Evolutionary conservation across 345 rosid species (phyloP), one percentile per base, ranked within the genome.

Genomic region (Turnera subulata): DNA sequence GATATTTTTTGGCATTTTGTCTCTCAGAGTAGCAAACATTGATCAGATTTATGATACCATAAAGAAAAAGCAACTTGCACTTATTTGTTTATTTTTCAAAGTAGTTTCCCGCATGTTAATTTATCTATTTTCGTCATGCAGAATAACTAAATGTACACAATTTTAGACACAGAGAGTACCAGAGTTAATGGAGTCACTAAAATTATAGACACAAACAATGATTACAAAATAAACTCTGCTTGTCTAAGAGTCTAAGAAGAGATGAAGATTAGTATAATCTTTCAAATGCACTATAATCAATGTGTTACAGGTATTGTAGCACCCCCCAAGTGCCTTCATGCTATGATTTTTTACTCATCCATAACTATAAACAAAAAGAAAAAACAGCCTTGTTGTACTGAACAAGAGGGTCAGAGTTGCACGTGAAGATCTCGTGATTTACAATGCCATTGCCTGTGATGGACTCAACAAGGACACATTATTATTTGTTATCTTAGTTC

Each of bases 381-480:
- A 23, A 12, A 39, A n/a, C 55, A 46, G 68, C 18, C 38, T 61
- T 56, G 63, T 55, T 56, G 66, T 53, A 60, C 60, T 72, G 73
- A 68, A 62, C 76, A 67, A 69, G 66, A 58, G 70, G 86, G 80
- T 74, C 83, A 74, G 86, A 80, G 52, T 69, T 77, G 86, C 97
- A 91, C 94, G 97, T 91, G 97, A 85, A 66, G 67, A 56, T 70
- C 86, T 82, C 79, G 95, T 82, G 82, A 77, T 82, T 82, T 76
- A 65, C 83, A 68, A 78, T 37, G 59, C 48, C 67, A 52, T 71
- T 83, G 81, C 75, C 84, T 70, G 68, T 50, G 10, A 39, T 37
- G 45, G 50, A 68, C 79, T 62, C 69, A 29, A 53, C 73, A 54
- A 16, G 15, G 26, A 22, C 38, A 19, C 1, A 5, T 20, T 33